These are phyloP conservation scores for Amoeboradix gromovi DNA, from an alignment of 371 early-diverging fungal genomes.

Conservation along the genomic window DNA sequence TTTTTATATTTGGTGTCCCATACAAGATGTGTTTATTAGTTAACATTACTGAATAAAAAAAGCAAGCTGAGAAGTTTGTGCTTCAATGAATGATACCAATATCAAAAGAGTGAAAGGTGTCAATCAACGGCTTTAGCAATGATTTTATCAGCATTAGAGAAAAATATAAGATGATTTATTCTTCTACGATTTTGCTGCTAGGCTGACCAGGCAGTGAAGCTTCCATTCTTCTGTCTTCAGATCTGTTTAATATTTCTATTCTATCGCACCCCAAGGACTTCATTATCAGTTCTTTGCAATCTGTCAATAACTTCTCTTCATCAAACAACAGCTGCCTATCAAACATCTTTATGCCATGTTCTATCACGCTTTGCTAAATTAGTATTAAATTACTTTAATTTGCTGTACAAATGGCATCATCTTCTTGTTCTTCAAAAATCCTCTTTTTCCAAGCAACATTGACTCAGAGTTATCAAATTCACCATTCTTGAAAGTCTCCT, in stretches of 20 bases:
- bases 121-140: no score
- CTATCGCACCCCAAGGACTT: background rate
- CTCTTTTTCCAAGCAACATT: slow-evolving; percentile 29
- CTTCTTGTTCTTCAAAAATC: slow-evolving; percentile 63
- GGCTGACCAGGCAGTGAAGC: background rate
- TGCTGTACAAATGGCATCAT: slow-evolving; percentile 56
- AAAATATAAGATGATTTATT: no score
- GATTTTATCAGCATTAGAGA: no score
- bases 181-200: background rate
- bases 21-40: no score
- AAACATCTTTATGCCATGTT: background rate
- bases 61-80: no score
- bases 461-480: slow-evolving; percentile 38
- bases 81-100: no score
- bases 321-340: background rate
- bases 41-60: no score
- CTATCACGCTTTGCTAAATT: background rate
- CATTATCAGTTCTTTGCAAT: background rate
- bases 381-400: slow-evolving; percentile 10
- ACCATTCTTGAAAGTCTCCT: slow-evolving; percentile 27
- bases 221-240: background rate
- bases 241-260: background rate
- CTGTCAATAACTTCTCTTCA: background rate
- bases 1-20: no score
- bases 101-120: no score